Conservation (phyloP, 352 stramenopile species). For the Pythium aphanidermatum region DNA sequence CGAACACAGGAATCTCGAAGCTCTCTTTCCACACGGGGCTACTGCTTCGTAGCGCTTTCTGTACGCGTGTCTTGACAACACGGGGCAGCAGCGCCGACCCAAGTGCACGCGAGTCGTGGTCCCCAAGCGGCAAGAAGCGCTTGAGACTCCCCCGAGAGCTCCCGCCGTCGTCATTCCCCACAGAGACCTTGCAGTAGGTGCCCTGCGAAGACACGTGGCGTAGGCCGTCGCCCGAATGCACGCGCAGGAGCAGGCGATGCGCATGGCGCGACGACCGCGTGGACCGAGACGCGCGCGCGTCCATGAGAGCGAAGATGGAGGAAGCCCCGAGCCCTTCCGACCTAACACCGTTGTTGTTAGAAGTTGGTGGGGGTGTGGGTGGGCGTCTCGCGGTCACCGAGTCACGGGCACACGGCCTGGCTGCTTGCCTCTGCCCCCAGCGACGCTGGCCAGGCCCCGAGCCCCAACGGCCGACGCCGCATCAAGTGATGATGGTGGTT, state of each 20-base stretch:
- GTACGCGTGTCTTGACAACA: slow-evolving; percentile 59
- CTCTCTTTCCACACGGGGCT: slow-evolving; percentile 75
- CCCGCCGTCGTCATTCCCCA: slow-evolving; percentile 36
- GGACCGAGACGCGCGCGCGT: too few species aligned
- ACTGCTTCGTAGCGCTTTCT: slow-evolving; percentile 40
- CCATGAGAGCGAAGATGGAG: background rate
- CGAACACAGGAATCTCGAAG: slow-evolving; percentile 55
- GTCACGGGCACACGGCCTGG: too few species aligned
- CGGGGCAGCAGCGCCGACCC: slow-evolving; percentile 18
- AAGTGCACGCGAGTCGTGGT: background rate
- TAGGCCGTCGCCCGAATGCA: slow-evolving; percentile 55
- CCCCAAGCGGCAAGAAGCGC: slow-evolving; percentile 21
- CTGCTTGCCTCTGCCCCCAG: too few species aligned
- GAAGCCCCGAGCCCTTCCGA: background rate
- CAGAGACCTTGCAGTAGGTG: slow-evolving; percentile 68
- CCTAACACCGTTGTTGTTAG: too few species aligned
- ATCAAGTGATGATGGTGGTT: too few species aligned
- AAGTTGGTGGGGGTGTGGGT: too few species aligned
- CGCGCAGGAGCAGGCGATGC: slow-evolving; percentile 51
- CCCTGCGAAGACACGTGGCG: slow-evolving; percentile 61
- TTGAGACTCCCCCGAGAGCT: slow-evolving; percentile 27
- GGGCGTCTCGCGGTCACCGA: too few species aligned
- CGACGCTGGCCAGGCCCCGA: too few species aligned
- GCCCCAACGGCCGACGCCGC: too few species aligned
- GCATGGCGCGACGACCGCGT: slow-evolving; percentile 8